phyloP scores from a whole-genome alignment of 495 filamentous ascomycete genomes.

The Penicillium coprophilum region DNA sequence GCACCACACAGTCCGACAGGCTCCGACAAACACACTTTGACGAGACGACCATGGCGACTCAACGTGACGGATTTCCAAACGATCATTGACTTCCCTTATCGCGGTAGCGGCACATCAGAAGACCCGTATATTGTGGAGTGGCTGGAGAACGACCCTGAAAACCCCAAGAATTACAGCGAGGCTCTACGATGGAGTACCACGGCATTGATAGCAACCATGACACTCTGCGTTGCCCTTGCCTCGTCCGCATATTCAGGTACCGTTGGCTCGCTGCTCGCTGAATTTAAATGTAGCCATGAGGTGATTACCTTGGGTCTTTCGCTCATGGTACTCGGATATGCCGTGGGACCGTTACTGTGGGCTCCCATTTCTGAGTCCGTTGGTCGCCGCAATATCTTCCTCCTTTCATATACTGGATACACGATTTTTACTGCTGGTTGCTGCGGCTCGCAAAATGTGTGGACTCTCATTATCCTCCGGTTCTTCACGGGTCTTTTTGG shows the following conservation, averaged over 20 bases:
- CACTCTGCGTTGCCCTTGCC: constrained; percentile 67
- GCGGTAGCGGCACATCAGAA: constrained; percentile 61
- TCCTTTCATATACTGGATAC: constrained; percentile 55
- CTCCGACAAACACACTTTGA: neutral
- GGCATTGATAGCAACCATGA: constrained; percentile 59
- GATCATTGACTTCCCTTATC: constrained; percentile 55
- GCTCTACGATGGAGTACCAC: constrained; percentile 63
- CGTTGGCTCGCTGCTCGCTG: constrained; percentile 44
- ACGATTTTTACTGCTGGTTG: constrained; percentile 63
- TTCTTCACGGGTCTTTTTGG: constrained; percentile 73
- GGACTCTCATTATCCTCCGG: constrained; percentile 63
- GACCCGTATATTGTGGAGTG: constrained; percentile 70
- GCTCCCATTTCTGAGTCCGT: constrained; percentile 61
- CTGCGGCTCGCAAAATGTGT: constrained; percentile 56
- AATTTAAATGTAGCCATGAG: constrained; percentile 48
- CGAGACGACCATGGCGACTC: neutral
- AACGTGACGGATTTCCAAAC: neutral
- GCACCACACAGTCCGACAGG: no score
- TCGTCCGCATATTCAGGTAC: constrained; percentile 70
- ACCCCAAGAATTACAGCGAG: constrained; percentile 56
- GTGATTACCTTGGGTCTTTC: constrained; percentile 54
- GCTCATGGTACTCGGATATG: constrained; percentile 49
- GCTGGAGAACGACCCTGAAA: constrained; percentile 59
- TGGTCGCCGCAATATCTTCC: constrained; percentile 64
- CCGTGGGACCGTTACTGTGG: constrained; percentile 31